Evolutionary conservation across 2,329 filamentous ascomycete genomes (phyloP).

Genomic region (Rhinocladiella mackenziei): DNA sequence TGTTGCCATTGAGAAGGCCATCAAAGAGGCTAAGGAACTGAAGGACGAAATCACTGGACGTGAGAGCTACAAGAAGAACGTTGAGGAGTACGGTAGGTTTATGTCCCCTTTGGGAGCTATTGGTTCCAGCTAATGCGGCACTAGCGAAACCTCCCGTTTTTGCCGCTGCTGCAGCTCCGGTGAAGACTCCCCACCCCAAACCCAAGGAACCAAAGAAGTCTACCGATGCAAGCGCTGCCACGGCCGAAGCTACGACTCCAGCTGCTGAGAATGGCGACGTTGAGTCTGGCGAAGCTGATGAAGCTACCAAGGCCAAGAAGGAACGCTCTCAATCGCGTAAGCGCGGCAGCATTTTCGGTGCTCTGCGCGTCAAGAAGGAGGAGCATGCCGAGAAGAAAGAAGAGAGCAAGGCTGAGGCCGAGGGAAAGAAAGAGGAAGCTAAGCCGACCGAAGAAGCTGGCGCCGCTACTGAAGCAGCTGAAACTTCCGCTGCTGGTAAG

Average conservation of each 20-base stretch:
- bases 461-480: constrained; percentile 40
- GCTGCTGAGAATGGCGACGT: constrained; percentile 24
- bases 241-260: constrained; percentile 15
- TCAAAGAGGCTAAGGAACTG: constrained; percentile 77
- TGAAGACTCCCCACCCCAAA: constrained; percentile 33
- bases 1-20: constrained; percentile 73
- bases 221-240: constrained; percentile 22
- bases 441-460: constrained; percentile 33
- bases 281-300: constrained; percentile 25
- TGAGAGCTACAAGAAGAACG: constrained; percentile 82
- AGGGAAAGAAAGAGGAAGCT: constrained; percentile 43
- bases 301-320: constrained; percentile 50
- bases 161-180: constrained; percentile 33
- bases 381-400: constrained; percentile 45
- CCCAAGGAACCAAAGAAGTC: constrained; percentile 36
- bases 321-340: constrained; percentile 59
- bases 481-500: constrained; percentile 33
- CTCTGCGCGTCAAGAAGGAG: constrained; percentile 58
- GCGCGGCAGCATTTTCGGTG: constrained; percentile 56
- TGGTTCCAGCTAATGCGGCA: constrained; percentile 28
- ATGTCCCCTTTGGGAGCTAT: constrained; percentile 14
- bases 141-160: constrained; percentile 44
- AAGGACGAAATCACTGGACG: constrained; percentile 68
- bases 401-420: constrained; percentile 40
- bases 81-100: constrained; percentile 65